phyloP scores from a whole-genome alignment of 352 stramenopile genomes.

The Phytophthora podocarpi region DNA sequence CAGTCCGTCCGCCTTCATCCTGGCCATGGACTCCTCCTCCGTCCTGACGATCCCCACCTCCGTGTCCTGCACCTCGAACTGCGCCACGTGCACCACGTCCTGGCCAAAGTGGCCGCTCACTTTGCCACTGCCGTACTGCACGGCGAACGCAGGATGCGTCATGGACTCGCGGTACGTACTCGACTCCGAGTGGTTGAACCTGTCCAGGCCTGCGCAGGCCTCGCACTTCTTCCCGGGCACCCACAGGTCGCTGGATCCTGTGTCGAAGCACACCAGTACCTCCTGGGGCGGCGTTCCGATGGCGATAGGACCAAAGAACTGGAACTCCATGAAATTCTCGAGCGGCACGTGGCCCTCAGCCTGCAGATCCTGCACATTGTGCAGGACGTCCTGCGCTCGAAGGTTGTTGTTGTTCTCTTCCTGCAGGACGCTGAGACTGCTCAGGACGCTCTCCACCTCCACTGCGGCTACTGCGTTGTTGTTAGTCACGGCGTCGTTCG shows the following conservation, averaged over 20 bases:
- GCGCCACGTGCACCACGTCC: conserved; percentile 57
- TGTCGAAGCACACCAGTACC: conserved; percentile 82
- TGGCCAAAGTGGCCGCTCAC: conserved; percentile 66
- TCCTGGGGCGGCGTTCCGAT: conserved; percentile 75
- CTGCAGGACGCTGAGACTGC: conserved; percentile 25
- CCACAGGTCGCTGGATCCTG: conserved; percentile 83
- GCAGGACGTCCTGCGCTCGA: conserved; percentile 21
- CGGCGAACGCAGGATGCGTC: conserved; percentile 53
- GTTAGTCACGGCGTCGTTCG: not conserved
- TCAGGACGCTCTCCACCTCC: conserved; percentile 23
- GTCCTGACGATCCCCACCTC: conserved; percentile 63
- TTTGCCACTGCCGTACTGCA: conserved; percentile 79
- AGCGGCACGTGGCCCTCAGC: conserved; percentile 55
- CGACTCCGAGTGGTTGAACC: conserved; percentile 60
- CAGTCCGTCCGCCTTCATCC: conserved; percentile 94
- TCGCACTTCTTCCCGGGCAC: conserved; percentile 60
- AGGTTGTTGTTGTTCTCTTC: not conserved
- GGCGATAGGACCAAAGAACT: conserved; percentile 74
- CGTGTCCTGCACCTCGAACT: conserved; percentile 52
- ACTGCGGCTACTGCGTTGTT: conserved; percentile 3
- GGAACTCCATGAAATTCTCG: conserved; percentile 86
- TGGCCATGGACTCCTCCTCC: conserved; percentile 79
- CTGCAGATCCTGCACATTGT: conserved; percentile 35
- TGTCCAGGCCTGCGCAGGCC: conserved; percentile 55
- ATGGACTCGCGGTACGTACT: conserved; percentile 44